Evolutionary conservation across 1,284 basidiomycete genomes (phyloP).

Genomic region (Trametes sp.): DNA sequence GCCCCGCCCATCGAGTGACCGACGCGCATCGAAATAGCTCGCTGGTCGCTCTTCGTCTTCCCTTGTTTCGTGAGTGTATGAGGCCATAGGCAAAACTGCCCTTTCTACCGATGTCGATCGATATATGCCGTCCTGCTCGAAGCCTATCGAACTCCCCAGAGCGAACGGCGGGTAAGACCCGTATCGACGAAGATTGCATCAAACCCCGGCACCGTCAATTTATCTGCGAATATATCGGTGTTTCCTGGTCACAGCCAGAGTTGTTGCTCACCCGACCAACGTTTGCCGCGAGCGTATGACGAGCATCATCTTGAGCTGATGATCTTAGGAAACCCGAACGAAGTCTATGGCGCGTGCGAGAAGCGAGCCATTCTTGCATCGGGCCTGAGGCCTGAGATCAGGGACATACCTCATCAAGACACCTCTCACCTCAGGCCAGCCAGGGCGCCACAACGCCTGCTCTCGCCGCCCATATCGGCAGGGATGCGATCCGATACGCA

Average conservation of each 20-base stretch:
- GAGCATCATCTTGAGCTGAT: neutral
- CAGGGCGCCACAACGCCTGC: neutral
- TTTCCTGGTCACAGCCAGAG: neutral
- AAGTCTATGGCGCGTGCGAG: neutral
- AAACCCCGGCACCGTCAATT: neutral
- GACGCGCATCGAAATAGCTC: constrained; percentile 1
- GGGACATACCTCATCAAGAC: constrained; percentile 15
- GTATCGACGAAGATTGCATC: neutral
- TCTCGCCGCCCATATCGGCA: neutral
- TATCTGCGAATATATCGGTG: constrained; percentile 1
- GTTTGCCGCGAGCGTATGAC: constrained; percentile 14
- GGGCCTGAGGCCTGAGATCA: constrained; percentile 8
- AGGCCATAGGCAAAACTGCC: too few species aligned
- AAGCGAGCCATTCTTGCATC: constrained; percentile 3
- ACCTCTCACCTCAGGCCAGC: constrained; percentile 4
- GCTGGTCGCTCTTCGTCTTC: neutral
- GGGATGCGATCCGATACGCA: constrained; percentile 4
- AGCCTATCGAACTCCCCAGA: neutral
- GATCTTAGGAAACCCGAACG: neutral
- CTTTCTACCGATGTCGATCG: too few species aligned
- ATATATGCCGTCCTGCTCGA: neutral
- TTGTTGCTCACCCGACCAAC: constrained; percentile 19
- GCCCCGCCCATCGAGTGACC: neutral
- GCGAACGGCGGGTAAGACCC: neutral
- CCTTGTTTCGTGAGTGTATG: neutral